Conservation (phyloP, 306 rosid species). For the Acacia melanoxylon region DNA sequence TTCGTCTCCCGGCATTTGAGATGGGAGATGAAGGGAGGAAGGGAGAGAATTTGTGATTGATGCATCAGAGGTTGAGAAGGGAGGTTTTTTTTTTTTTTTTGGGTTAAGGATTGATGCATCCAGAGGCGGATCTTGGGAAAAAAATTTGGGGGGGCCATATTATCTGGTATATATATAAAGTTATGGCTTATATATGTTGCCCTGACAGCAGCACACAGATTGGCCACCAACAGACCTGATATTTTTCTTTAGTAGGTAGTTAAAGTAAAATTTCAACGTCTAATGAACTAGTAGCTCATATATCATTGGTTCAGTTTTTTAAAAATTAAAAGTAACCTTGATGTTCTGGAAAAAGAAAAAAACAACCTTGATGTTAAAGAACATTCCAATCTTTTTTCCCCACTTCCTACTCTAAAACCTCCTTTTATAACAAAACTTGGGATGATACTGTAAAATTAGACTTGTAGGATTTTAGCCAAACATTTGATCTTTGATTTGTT, state of each 20-base stretch:
- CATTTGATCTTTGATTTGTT: background rate
- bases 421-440: background rate
- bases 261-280: background rate
- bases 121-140: too few species aligned
- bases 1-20: too few species aligned
- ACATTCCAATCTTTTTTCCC: background rate
- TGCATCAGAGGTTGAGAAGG: too few species aligned
- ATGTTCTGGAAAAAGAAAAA: background rate
- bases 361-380: background rate
- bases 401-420: background rate
- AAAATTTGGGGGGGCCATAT: too few species aligned
- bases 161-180: conserved; percentile 1
- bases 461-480: background rate
- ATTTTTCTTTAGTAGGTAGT: background rate
- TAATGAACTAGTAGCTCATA: background rate
- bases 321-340: background rate
- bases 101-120: too few species aligned
- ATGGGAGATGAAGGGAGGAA: too few species aligned
- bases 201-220: conserved; percentile 25
- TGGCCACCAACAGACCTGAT: background rate
- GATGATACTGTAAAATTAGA: background rate
- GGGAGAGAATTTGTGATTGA: too few species aligned
- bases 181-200: conserved; percentile 27
- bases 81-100: too few species aligned
- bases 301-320: background rate